phyloP scores from a whole-genome alignment of 1,139 yeast species.

The Sugiyamaella japonica region DNA sequence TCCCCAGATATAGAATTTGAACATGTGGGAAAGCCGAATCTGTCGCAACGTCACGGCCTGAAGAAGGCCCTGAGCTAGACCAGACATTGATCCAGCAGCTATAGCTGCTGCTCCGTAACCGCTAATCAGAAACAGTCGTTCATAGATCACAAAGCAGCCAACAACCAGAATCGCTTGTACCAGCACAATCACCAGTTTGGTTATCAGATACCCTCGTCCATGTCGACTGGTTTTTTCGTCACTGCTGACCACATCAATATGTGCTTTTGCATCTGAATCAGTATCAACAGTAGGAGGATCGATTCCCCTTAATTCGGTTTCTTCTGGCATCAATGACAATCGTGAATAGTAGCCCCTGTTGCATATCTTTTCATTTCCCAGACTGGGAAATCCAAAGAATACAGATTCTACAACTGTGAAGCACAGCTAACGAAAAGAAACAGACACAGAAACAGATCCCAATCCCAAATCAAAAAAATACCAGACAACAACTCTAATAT shows the following conservation, averaged over 20 bases:
- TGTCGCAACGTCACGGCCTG: conserved; percentile 32
- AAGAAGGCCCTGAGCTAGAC: conserved; percentile 40
- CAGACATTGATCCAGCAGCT: conserved; percentile 38
- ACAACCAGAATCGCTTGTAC: conserved; percentile 23
- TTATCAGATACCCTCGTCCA: not conserved
- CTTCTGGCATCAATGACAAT: conserved; percentile 6
- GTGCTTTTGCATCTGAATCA: not conserved
- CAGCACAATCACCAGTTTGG: conserved; percentile 14
- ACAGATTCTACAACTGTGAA: not conserved
- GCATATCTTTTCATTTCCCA: no score
- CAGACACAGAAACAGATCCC: no score
- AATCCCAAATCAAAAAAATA: not conserved
- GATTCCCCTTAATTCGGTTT: conserved; percentile 8
- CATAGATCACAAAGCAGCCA: conserved; percentile 27
- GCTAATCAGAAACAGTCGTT: conserved; percentile 30
- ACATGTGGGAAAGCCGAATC: conserved; percentile 28
- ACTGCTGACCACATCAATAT: not conserved
- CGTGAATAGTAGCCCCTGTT: no score
- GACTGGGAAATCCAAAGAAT: no score
- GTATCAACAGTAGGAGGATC: conserved; percentile 1
- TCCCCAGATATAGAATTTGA: conserved; percentile 44
- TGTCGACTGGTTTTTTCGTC: not conserved
- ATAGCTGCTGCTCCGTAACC: conserved; percentile 40
- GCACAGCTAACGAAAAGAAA: not conserved
- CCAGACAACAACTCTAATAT: not conserved